Base-by-base conservation (phyloP, 495 filamentous ascomycete genomes). In the Aspergillus affinis region DNA sequence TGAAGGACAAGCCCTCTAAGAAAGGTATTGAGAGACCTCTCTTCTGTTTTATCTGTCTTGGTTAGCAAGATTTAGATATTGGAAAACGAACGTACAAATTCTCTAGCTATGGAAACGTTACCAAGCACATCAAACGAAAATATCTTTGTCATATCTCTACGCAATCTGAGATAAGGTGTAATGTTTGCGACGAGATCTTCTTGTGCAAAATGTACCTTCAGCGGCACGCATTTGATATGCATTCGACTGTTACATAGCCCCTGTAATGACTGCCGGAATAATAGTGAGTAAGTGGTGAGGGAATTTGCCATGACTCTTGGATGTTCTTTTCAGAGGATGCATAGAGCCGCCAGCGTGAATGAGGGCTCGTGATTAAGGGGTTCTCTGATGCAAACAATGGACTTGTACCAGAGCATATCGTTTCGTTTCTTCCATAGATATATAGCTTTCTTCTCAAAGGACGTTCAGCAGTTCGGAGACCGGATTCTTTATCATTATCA, bases 181-280 rank as follows among this genome's bases (percentile, higher is more conserved):
- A n/a, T n/a, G n/a, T n/a, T n/a, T n/a, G n/a, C n/a, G n/a, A n/a
- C n/a, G n/a, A n/a, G n/a, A n/a, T n/a, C n/a, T n/a, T n/a, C n/a
- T n/a, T n/a, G n/a, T n/a, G n/a, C n/a, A n/a, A n/a, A n/a, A n/a
- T n/a, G n/a, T n/a, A n/a, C n/a, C n/a, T n/a, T 49, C 57, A 67
- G 48, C 62, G 62, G 27, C 60, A 67, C 52, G 60, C 67, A 17
- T 59, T 26, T 63, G 51, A 65, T 58, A 41, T 61, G 53, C 56
- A 67, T 60, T 50, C 27, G 48, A 70, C 67, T n/a, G 41, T 70
- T 23, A 70, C 65, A 49, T 59, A 48, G 44, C 49, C 20, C 47
- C 54, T 55, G 54, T n/a, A 55, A 55, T 55, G 54, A 55, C 36
- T 55, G 36, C 29, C 54, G 7, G 15, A 0, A 47, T 55, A 10